Evolutionary conservation across 345 rosid species (phyloP).

Genomic region (Jatropha curcas): DNA sequence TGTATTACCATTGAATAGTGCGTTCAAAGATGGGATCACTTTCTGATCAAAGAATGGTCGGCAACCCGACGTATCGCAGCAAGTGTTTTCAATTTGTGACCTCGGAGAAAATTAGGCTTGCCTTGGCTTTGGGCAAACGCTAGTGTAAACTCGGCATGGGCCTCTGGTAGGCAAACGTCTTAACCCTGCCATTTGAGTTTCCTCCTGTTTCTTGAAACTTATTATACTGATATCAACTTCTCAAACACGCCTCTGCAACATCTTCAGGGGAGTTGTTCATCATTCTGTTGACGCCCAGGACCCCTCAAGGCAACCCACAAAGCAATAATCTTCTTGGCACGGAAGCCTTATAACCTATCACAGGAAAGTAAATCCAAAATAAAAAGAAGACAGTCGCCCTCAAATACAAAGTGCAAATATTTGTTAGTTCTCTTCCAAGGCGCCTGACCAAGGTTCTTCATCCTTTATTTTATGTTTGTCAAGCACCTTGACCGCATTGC

Average conservation of each 20-base stretch:
- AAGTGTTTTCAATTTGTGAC: not conserved
- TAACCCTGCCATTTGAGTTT: no score
- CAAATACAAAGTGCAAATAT: constrained; percentile 18
- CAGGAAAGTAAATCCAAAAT: constrained; percentile 18
- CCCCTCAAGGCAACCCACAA: not conserved
- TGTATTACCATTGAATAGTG: not conserved
- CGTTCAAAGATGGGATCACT: no score
- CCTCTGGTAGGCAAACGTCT: not conserved
- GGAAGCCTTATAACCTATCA: constrained; percentile 20
- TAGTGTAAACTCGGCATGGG: not conserved
- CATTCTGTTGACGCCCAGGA: not conserved
- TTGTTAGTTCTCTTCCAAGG: constrained; percentile 16
- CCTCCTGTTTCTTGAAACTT: not conserved
- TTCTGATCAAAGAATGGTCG: not conserved
- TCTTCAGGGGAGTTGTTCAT: constrained; percentile 13
- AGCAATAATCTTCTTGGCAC: constrained; percentile 8
- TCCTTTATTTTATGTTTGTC: not conserved
- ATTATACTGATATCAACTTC: not conserved
- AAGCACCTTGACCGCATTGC: constrained; percentile 11
- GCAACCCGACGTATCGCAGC: not conserved
- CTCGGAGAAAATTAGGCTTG: not conserved
- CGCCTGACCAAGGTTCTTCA: not conserved
- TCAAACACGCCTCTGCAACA: constrained; percentile 19
- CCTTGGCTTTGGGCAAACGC: not conserved
- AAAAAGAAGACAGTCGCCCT: not conserved